A percentile compares a stretch with the other conserved stretches of the same genome.
phyloP scores from a whole-genome alignment of 495 filamentous ascomycete species.

The Aspergillus homomorphus region DNA sequence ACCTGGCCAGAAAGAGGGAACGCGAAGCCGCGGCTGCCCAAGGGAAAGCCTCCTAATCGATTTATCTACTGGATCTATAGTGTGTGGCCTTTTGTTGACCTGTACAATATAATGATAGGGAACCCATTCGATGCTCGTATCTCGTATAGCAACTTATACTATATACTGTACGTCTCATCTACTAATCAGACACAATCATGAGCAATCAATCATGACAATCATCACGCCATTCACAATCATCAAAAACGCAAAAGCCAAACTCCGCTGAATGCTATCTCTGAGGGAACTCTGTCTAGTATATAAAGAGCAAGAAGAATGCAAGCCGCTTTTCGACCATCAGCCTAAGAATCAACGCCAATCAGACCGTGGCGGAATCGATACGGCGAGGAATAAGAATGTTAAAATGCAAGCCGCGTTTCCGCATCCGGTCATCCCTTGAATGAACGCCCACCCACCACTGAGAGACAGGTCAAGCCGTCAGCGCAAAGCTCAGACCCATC shows the following conservation, averaged over 20 bases:
- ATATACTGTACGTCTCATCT: neutral
- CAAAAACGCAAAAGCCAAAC: neutral
- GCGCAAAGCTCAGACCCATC: slow-evolving; percentile 80
- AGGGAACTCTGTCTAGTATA: neutral
- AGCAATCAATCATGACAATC: neutral
- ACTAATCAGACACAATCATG: neutral
- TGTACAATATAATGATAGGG: neutral
- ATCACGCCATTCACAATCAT: neutral
- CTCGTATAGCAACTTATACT: too few species aligned
- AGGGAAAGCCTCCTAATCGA: slow-evolving; percentile 20
- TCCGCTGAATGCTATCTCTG: neutral
- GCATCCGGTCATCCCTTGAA: too few species aligned
- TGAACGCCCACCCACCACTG: too few species aligned
- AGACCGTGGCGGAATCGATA: neutral
- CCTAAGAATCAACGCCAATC: neutral
- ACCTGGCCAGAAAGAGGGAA: slow-evolving; percentile 77
- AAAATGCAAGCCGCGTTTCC: too few species aligned
- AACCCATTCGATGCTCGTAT: too few species aligned
- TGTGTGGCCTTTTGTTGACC: too few species aligned
- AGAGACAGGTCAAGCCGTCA: slow-evolving; percentile 62
- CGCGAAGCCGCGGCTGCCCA: slow-evolving; percentile 49
- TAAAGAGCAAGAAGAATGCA: neutral
- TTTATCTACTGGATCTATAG: neutral
- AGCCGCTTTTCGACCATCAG: neutral
- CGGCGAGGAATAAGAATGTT: too few species aligned